Base-by-base conservation (phyloP, 2,329 filamentous ascomycete genomes). In the Pseudomassariella vexata region DNA sequence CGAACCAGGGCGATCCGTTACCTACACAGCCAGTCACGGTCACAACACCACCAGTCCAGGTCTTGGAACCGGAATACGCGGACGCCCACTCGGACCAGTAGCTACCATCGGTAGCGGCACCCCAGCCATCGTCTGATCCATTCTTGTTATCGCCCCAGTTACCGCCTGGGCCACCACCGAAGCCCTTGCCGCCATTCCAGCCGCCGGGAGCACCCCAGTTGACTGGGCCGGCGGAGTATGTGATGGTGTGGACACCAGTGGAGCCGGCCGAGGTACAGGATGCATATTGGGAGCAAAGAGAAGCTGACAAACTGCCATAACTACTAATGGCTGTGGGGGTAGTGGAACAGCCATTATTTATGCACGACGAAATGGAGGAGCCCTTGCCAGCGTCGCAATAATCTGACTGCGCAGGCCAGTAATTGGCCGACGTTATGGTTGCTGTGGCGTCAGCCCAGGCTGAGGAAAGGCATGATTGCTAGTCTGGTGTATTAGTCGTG, bases 381-480 rank as follows among this genome's bases (percentile, higher is more conserved):
- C 49, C 54, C 27, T 41, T 46, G 36, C 41, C 40, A 8, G 38
- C 26, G 36, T 49, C 45, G 46, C 52, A 55, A 44, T 55, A 55
- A 28, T 42, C 45, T 34, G 49, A 49, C 34, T 56, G 50, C 21
- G 44, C 44, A 3, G 52, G 53, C 52, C 53, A 55, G 35, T 28
- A 48, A 42, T 24, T 49, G 30, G 49, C 51, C 18, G 44, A 41
- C 42, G 54, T 56, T 32, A 50, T 53, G 10, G 43, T 42, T 6
- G 34, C 34, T 11, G 48, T 44, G 24, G 49, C 39, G 20, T 50
- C 40, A n/a, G 46, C 32, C 21, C 53, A 66, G 30, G 46, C 50
- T 3, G 61, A 62, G 8, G 61, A 63, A 28, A 66, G 51, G 36
- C 63, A 67, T 33, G 55, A 53, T 50, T 64, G 53, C 63, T 66